These are phyloP conservation scores for Boletus sp. DNA, from an alignment of 1,284 basidiomycete genomes.

Conservation along the genomic window DNA sequence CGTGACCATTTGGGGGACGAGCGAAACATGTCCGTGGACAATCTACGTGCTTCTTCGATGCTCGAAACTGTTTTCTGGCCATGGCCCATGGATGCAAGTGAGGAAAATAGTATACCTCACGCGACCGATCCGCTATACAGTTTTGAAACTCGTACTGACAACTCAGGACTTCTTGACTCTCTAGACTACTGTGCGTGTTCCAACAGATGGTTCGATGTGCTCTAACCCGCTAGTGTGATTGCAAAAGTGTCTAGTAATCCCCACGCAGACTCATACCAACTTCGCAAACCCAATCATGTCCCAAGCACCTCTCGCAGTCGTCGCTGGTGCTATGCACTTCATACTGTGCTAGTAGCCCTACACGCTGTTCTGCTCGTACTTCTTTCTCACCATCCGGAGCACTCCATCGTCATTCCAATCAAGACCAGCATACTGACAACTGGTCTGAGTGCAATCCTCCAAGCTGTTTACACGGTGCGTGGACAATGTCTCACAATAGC, in stretches of 20 bases:
- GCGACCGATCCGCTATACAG: background rate
- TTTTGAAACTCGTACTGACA: background rate
- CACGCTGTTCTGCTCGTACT: background rate
- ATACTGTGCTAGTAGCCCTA: background rate
- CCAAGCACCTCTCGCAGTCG: background rate
- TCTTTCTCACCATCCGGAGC: background rate
- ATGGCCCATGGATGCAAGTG: background rate
- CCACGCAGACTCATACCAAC: background rate
- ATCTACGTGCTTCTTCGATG: background rate
- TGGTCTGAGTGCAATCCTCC: background rate
- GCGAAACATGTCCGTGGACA: background rate
- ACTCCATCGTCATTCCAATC: background rate
- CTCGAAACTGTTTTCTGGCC: background rate
- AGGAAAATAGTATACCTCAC: too few relatives aligned
- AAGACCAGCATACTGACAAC: background rate
- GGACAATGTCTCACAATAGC: background rate
- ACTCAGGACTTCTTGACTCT: background rate
- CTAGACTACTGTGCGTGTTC: background rate
- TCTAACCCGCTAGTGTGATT: background rate
- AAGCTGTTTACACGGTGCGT: constrained; percentile 1
- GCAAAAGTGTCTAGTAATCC: background rate
- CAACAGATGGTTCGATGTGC: background rate
- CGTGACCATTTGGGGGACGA: background rate
- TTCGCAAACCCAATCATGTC: background rate
- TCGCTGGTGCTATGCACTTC: background rate